These are phyloP conservation scores for Periconia sp. DNA, from an alignment of 2,329 filamentous ascomycete genomes.

Conservation along the genomic window DNA sequence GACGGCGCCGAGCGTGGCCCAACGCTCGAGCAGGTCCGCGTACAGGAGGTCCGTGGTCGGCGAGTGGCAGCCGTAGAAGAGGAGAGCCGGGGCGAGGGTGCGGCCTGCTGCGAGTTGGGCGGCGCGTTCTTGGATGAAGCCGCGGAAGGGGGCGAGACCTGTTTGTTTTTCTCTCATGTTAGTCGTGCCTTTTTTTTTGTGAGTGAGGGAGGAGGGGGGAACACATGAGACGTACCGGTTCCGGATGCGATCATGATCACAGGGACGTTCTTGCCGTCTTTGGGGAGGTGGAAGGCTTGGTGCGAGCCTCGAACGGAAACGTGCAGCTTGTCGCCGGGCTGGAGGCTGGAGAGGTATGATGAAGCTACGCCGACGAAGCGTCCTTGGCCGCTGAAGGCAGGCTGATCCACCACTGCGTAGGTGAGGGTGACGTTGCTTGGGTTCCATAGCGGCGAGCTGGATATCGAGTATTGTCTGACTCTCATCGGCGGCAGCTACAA, in stretches of 20 bases:
- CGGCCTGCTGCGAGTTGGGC: conserved; percentile 51
- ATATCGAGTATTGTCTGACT: conserved; percentile 78
- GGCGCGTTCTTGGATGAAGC: conserved; percentile 46
- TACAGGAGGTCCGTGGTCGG: conserved; percentile 63
- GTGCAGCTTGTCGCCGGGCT: conserved; percentile 45
- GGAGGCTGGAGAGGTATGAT: conserved; percentile 46
- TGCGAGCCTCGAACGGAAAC: conserved; percentile 46
- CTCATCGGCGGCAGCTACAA: conserved; percentile 69
- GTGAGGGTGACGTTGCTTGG: conserved; percentile 64
- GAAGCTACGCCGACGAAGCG: conserved; percentile 48
- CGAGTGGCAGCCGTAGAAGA: conserved; percentile 66
- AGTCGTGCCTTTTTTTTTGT: conserved; percentile 28
- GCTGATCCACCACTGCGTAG: conserved; percentile 65
- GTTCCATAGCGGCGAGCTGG: conserved; percentile 68
- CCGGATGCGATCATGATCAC: conserved; percentile 46
- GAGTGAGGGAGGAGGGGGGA: conserved; percentile 21
- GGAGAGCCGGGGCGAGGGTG: conserved; percentile 60
- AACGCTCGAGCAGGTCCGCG: conserved; percentile 58
- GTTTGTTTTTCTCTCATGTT: neutral
- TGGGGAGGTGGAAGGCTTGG: conserved; percentile 48
- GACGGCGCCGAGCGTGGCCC: conserved; percentile 64
- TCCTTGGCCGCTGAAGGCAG: conserved; percentile 50
- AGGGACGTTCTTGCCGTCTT: conserved; percentile 43
- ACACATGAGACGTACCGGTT: conserved; percentile 15
- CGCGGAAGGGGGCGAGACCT: conserved; percentile 49